phyloP scores from a whole-genome alignment of 805 yeast species.

The Candida alai region DNA sequence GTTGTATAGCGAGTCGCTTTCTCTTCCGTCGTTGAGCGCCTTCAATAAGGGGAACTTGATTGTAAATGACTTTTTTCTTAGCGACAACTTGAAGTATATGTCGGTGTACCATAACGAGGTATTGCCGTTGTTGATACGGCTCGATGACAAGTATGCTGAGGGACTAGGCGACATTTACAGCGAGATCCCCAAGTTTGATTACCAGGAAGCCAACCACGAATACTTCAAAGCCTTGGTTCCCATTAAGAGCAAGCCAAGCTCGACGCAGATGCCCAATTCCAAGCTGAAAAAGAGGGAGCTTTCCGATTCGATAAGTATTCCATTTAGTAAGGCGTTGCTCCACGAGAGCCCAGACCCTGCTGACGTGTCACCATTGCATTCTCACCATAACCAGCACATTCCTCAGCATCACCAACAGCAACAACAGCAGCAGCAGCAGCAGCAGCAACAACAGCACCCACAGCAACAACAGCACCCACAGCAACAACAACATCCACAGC shows the following conservation, averaged over 20 bases:
- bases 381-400: too few relatives aligned
- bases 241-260: constrained; percentile 13
- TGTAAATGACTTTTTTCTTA: constrained; percentile 33
- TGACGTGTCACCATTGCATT: constrained; percentile 3
- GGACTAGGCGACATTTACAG: constrained; percentile 27
- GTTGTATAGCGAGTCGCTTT: constrained; percentile 26
- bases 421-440: constrained; percentile 1
- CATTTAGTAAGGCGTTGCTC: constrained; percentile 2
- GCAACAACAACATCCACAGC: constrained; percentile 2
- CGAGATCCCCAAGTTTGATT: constrained; percentile 32
- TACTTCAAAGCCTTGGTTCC: constrained; percentile 25
- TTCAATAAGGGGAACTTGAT: constrained; percentile 32
- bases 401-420: background rate
- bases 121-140: constrained; percentile 24
- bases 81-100: constrained; percentile 32
- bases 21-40: constrained; percentile 25
- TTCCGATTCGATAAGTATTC: constrained; percentile 6
- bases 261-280: constrained; percentile 6
- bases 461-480: constrained; percentile 3
- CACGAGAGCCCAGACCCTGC: constrained; percentile 3
- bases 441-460: constrained; percentile 6
- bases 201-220: constrained; percentile 23
- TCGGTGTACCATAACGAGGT: constrained; percentile 37
- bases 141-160: constrained; percentile 26
- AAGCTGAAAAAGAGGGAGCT: constrained; percentile 15